Base-by-base conservation (phyloP, 1,284 basidiomycete species). In the Leccinum huronense region DNA sequence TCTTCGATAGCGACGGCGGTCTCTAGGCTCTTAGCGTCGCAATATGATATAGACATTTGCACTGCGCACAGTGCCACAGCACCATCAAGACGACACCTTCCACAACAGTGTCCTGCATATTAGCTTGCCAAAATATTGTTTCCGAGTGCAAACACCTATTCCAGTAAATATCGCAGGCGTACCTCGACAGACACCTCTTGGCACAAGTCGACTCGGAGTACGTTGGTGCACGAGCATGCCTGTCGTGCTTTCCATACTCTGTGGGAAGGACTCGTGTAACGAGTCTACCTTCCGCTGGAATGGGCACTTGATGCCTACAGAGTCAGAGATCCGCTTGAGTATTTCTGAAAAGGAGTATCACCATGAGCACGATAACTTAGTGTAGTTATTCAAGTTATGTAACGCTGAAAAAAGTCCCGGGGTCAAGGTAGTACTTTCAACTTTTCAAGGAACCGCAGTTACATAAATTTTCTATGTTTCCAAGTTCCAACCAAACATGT, bases 51-150 rank as follows among this genome's bases (percentile, higher is more conserved):
- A 36, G 1, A 82, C 74, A 7, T 70, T 77, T 5, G 81, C 77
- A 64, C 90, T 91, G 64, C 19, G 63, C 53, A 36, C 36, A 36
- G 36, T 36, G 36, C 36, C 33, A 33, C 23, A 53, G 38, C 61
- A 65, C 48, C 31, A 42, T 65, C 42, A 61, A 33, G 27, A 16
- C 14, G n/a, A 31, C 3, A 30, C 10, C 7, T 19, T 27, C 4
- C 3, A 31, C 54, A 5, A 14, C 10, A 38, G 13, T 2, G 27
- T 11, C 1, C 34, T 9, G 72, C 79, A 55, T 67, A 27, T 27
- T 27, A 92, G 93, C 90, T 89, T 70, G 85, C 81, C 16, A 78
- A 71, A 5, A 86, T 71, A 66, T 91, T 85, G 6, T 89, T 89
- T 9, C 80, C 78, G 3, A 82, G 72, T 0, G 88, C 90, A 23